Conservation (phyloP, 805 yeast genomes). For the Myxozyma melibiosi region DNA sequence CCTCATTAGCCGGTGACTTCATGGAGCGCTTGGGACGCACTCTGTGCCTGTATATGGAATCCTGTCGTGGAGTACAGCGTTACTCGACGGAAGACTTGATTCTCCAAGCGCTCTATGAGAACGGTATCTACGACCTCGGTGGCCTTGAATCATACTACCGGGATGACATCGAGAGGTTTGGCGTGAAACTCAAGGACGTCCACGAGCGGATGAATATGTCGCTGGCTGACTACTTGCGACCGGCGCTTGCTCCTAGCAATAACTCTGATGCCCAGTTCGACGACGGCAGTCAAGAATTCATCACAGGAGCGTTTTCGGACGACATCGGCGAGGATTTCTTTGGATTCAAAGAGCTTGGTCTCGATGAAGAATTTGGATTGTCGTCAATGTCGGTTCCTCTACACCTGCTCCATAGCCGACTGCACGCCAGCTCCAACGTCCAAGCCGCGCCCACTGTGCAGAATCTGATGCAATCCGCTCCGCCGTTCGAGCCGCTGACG, state of each 20-base stretch:
- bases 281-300: conserved; percentile 90
- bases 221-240: conserved; percentile 79
- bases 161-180: conserved; percentile 71
- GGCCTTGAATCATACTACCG: conserved; percentile 71
- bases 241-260: conserved; percentile 53
- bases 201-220: conserved; percentile 66
- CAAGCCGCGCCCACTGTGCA: conserved; percentile 44
- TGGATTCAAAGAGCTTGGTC: conserved; percentile 91
- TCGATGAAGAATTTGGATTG: conserved; percentile 88
- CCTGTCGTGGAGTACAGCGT: conserved; percentile 43
- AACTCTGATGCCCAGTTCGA: conserved; percentile 75
- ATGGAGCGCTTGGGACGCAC: conserved; percentile 72
- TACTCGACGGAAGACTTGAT: conserved; percentile 52
- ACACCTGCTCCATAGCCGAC: conserved; percentile 77
- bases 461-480: conserved; percentile 62
- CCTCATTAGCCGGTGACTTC: conserved; percentile 83
- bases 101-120: conserved; percentile 69
- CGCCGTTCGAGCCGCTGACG: conserved; percentile 54
- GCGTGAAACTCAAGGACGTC: conserved; percentile 67
- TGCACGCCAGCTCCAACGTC: conserved; percentile 53
- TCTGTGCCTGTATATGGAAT: conserved; percentile 70
- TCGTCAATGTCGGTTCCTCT: conserved; percentile 85
- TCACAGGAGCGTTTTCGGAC: conserved; percentile 91
- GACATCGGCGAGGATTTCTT: conserved; percentile 97
- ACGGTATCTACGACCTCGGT: conserved; percentile 82